Percentiles rank a stretch among this genome's conserved stretches.
phyloP scores from a whole-genome alignment of 2,329 filamentous ascomycete genomes.

The Sporothrix pseudoabietina region DNA sequence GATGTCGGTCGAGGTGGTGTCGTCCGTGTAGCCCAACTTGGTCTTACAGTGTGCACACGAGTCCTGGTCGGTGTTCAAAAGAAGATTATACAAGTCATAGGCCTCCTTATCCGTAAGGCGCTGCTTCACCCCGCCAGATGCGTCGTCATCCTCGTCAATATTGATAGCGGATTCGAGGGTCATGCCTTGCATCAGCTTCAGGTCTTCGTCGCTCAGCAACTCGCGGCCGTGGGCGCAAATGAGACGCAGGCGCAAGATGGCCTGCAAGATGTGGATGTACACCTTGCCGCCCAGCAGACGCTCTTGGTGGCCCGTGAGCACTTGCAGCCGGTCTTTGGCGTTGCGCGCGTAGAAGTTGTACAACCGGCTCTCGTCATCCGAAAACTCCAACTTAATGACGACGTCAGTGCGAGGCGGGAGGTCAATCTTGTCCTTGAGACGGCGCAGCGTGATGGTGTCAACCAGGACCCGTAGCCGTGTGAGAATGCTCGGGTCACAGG shows the following conservation, averaged over 20 bases:
- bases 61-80: conserved; percentile 79
- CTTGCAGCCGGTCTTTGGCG: conserved; percentile 75
- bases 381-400: conserved; percentile 74
- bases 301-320: conserved; percentile 66
- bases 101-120: conserved; percentile 70
- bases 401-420: conserved; percentile 74
- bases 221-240: conserved; percentile 95
- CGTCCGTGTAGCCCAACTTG: conserved; percentile 59
- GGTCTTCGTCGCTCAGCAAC: conserved; percentile 79
- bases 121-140: conserved; percentile 47
- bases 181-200: conserved; percentile 76
- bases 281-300: conserved; percentile 76
- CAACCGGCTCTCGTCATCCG: conserved; percentile 69
- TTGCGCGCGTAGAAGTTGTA: conserved; percentile 85
- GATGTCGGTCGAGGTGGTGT: conserved; percentile 44
- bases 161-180: conserved; percentile 86
- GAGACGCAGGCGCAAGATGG: conserved; percentile 83
- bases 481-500: conserved; percentile 79
- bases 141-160: conserved; percentile 76
- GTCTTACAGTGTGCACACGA: conserved; percentile 70
- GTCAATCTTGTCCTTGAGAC: conserved; percentile 88
- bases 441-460: conserved; percentile 89
- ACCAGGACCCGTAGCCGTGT: conserved; percentile 85
- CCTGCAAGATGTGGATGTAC: conserved; percentile 92
- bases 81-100: conserved; percentile 81